Evolutionary conservation across 2,329 filamentous ascomycete genomes (phyloP).

Genomic region (Pseudocercospora cruenta): DNA sequence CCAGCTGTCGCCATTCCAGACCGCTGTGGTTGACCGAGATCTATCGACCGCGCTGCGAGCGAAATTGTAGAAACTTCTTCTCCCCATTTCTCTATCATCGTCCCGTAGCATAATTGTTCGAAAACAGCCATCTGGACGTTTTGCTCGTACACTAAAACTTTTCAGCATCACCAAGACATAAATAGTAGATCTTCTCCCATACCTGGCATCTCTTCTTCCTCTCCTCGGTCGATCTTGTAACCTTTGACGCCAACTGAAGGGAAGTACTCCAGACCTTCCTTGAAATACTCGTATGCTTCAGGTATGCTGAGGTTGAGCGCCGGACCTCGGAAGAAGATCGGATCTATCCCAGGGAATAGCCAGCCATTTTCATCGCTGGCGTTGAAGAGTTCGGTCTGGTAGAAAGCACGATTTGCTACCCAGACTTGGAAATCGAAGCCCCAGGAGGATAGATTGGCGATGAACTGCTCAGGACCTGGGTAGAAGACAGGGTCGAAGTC

Average conservation of each 20-base stretch:
- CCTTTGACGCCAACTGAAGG: slow-evolving; percentile 42
- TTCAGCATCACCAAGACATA: neutral
- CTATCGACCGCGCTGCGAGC: slow-evolving; percentile 42
- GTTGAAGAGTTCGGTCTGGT: slow-evolving; percentile 41
- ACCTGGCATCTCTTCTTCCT: slow-evolving; percentile 45
- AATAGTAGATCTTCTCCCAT: neutral
- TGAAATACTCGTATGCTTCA: slow-evolving; percentile 42
- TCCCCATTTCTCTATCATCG: slow-evolving; percentile 40
- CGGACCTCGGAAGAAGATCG: slow-evolving; percentile 37
- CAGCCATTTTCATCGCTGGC: slow-evolving; percentile 35
- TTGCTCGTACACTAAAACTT: slow-evolving; percentile 33
- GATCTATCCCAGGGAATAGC: slow-evolving; percentile 38
- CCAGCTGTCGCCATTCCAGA: slow-evolving; percentile 44
- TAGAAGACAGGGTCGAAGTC: slow-evolving; percentile 43
- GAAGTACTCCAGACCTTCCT: slow-evolving; percentile 37
- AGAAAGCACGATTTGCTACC: slow-evolving; percentile 43
- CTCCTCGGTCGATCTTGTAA: slow-evolving; percentile 46
- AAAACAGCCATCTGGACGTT: slow-evolving; percentile 43
- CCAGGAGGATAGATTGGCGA: slow-evolving; percentile 37
- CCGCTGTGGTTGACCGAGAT: slow-evolving; percentile 35
- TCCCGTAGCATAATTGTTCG: slow-evolving; percentile 39
- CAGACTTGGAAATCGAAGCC: slow-evolving; percentile 45
- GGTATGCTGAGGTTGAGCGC: slow-evolving; percentile 45
- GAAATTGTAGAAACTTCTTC: slow-evolving; percentile 41
- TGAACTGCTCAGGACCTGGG: slow-evolving; percentile 37